phyloP scores from a whole-genome alignment of 2,329 filamentous ascomycete species.

The Shiraia sp. region DNA sequence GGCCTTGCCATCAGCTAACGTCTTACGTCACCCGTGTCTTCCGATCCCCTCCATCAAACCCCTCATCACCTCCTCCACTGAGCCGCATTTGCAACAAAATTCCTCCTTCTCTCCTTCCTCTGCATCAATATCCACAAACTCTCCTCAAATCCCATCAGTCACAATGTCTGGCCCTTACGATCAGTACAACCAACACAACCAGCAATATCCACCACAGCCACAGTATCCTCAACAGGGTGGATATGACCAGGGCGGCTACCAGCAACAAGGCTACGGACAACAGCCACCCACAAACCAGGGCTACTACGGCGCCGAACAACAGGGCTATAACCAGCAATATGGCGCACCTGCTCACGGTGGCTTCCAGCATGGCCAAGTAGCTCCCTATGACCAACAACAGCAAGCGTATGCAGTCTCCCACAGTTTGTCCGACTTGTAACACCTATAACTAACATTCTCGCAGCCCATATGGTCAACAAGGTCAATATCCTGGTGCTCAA shows the following conservation, averaged over 20 bases:
- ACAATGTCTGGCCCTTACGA: constrained; percentile 59
- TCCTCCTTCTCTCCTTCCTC: not conserved
- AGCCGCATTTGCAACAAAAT: not conserved
- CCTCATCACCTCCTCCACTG: constrained; percentile 9
- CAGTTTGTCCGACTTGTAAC: constrained; percentile 15
- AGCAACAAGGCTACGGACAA: too few species aligned
- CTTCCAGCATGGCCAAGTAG: constrained; percentile 52
- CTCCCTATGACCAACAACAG: constrained; percentile 40
- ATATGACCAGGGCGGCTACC: constrained; percentile 37
- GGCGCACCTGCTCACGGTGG: constrained; percentile 54
- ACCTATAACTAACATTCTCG: constrained; percentile 18
- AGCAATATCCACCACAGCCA: constrained; percentile 42
- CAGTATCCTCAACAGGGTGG: constrained; percentile 34
- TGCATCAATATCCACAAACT: too few species aligned
- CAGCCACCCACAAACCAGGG: too few species aligned
- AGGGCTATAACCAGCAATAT: constrained; percentile 42
- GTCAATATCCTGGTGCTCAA: constrained; percentile 36
- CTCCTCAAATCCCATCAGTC: constrained; percentile 8
- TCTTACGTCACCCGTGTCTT: constrained; percentile 13
- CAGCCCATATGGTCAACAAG: constrained; percentile 33
- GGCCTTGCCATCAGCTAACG: too few species aligned
- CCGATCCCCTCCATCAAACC: constrained; percentile 14
- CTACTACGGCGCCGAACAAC: constrained; percentile 41
- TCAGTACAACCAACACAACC: constrained; percentile 45
- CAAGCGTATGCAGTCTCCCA: constrained; percentile 34